phyloP scores from a whole-genome alignment of 345 rosid species.

The Gossypium ekmanianum region DNA sequence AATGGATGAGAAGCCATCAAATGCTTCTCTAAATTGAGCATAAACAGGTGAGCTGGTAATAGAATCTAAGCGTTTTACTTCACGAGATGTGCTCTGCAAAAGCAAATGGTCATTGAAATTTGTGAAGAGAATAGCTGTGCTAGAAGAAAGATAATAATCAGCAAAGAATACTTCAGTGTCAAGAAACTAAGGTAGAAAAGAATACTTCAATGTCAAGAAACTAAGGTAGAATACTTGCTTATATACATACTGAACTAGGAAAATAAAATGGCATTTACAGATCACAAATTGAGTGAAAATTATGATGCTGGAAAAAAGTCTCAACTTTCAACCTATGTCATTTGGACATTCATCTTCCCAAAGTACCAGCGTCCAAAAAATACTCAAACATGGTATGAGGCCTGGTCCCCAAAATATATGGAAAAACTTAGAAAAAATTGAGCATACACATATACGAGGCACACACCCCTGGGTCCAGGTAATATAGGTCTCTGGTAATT shows the following conservation, averaged over 20 bases:
- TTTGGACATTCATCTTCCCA: not conserved
- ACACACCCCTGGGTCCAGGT: not conserved
- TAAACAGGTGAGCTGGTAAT: constrained; percentile 82
- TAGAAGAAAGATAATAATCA: not conserved
- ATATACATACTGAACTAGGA: not conserved
- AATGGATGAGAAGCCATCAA: constrained; percentile 80
- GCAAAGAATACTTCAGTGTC: not conserved
- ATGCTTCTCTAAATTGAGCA: constrained; percentile 94
- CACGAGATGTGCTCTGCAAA: constrained; percentile 80
- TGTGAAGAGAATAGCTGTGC: not conserved
- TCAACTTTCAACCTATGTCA: not conserved
- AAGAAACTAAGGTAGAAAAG: constrained; percentile 1
- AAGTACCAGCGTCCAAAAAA: not conserved
- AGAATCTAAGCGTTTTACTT: constrained; percentile 91
- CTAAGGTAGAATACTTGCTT: not conserved
- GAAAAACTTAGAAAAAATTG: not conserved
- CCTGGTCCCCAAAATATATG: not conserved
- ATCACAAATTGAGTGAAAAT: not conserved
- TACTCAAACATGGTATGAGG: not conserved
- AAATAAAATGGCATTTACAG: not conserved
- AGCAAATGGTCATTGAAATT: constrained; percentile 4
- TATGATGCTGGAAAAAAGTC: not conserved
- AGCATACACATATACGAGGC: not conserved
- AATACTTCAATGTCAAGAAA: not conserved
- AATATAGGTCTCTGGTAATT: not conserved